phyloP scores from a whole-genome alignment of 139 green algal species.

The Chloropicon primus region DNA sequence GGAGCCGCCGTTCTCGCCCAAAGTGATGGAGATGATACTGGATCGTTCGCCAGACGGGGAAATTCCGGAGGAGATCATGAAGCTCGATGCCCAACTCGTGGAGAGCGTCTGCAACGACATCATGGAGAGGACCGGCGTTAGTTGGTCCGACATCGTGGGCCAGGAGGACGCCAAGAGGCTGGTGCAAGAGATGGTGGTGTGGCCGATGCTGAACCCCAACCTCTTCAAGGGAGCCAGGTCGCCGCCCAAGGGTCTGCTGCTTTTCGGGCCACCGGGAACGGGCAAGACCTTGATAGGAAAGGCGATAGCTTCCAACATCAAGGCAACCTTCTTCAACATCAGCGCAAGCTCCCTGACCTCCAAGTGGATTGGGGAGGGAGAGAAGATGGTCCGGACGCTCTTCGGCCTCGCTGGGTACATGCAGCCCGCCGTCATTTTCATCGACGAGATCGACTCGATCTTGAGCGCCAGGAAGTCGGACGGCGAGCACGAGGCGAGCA shows the following conservation, averaged over 20 bases:
- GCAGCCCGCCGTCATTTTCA: constrained; percentile 93
- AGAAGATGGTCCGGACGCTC: constrained; percentile 87
- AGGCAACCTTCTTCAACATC: constrained; percentile 97
- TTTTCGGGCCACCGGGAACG: constrained; percentile 71
- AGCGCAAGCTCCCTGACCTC: constrained; percentile 80
- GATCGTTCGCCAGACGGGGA: constrained; percentile 17
- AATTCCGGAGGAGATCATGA: constrained; percentile 8
- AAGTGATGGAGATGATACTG: constrained; percentile 44
- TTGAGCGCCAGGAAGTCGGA: constrained; percentile 65
- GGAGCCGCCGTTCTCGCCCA: constrained; percentile 32
- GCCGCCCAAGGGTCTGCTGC: constrained; percentile 76
- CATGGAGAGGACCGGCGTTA: constrained; percentile 6
- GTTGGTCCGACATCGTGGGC: constrained; percentile 61
- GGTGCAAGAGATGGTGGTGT: constrained; percentile 91
- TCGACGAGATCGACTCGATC: constrained; percentile 98
- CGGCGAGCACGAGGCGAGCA: constrained; percentile 87
- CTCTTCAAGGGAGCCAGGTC: constrained; percentile 77
- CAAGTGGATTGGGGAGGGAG: constrained; percentile 98
- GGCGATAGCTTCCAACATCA: constrained; percentile 86
- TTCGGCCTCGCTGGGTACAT: constrained; percentile 79
- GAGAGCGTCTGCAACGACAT: constrained; percentile 10
- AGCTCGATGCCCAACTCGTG: constrained; percentile 11
- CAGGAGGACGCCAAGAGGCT: constrained; percentile 65
- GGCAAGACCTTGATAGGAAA: constrained; percentile 95
- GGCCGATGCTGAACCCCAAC: constrained; percentile 84